phyloP scores from a whole-genome alignment of 352 stramenopile genomes.

The Globisporangium paddicum region DNA sequence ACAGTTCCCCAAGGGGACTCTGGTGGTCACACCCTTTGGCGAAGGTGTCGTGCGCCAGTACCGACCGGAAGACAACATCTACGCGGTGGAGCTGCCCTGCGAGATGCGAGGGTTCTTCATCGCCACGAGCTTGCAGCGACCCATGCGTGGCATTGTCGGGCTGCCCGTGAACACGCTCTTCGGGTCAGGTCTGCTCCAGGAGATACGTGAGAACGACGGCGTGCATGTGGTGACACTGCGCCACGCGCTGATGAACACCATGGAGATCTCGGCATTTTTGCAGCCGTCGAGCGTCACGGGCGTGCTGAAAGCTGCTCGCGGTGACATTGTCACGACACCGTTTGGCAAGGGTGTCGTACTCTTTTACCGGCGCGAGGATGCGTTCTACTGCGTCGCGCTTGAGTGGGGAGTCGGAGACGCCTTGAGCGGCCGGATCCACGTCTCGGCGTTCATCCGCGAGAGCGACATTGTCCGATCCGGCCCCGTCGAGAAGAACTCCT shows the following conservation, averaged over 20 bases:
- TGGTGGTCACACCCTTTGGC: conserved; percentile 65
- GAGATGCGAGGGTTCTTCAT: conserved; percentile 51
- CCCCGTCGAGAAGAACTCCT: conserved; percentile 52
- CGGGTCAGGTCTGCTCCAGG: conserved; percentile 56
- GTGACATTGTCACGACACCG: conserved; percentile 74
- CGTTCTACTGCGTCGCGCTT: conserved; percentile 65
- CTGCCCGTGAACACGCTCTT: conserved; percentile 62
- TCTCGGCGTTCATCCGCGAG: conserved; percentile 56
- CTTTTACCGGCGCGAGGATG: conserved; percentile 48
- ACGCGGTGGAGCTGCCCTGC: conserved; percentile 40
- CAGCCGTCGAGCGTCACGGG: conserved; percentile 48
- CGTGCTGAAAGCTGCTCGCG: conserved; percentile 61
- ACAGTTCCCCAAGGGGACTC: conserved; percentile 35
- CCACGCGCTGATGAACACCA: conserved; percentile 35
- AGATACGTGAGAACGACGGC: conserved; percentile 56
- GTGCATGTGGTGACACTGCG: conserved; percentile 69
- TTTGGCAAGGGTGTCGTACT: conserved; percentile 74
- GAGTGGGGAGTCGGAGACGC: conserved; percentile 39
- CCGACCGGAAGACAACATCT: conserved; percentile 45
- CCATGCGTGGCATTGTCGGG: conserved; percentile 52
- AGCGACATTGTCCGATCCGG: conserved; percentile 49
- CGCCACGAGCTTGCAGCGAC: conserved; percentile 17
- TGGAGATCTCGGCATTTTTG: conserved; percentile 56
- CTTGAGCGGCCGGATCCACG: conserved; percentile 34
- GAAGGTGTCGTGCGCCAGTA: conserved; percentile 48